Evolutionary conservation across 1,139 yeast species (phyloP).

Genomic region (Candida sp.): DNA sequence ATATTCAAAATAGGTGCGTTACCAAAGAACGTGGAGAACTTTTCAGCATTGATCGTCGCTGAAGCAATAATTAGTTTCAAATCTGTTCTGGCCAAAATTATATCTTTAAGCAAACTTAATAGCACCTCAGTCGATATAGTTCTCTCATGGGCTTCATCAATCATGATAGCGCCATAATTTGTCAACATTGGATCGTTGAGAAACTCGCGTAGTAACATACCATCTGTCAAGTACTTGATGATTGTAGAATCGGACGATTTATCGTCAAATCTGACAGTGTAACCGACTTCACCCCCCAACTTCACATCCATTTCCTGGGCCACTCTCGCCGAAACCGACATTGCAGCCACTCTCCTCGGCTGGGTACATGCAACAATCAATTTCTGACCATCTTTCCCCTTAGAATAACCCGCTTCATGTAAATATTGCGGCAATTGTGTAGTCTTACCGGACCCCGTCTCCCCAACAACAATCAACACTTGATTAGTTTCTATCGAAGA

Average conservation of each 20-base stretch:
- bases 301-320: constrained; percentile 77
- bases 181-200: constrained; percentile 69
- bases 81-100: constrained; percentile 60
- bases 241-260: constrained; percentile 58
- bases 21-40: constrained; percentile 76
- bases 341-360: constrained; percentile 95
- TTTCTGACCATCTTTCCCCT: constrained; percentile 23
- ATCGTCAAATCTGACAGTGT: constrained; percentile 85
- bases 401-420: constrained; percentile 75
- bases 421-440: constrained; percentile 92
- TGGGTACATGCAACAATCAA: constrained; percentile 85
- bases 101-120: constrained; percentile 75
- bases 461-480: constrained; percentile 88
- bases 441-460: constrained; percentile 97
- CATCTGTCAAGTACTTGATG: constrained; percentile 90
- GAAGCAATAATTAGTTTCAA: constrained; percentile 79
- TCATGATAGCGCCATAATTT: constrained; percentile 77
- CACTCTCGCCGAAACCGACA: constrained; percentile 88
- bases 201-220: constrained; percentile 87
- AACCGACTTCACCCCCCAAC: constrained; percentile 83
- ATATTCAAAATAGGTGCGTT: constrained; percentile 82
- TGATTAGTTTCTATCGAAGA: constrained; percentile 62
- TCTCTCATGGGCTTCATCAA: constrained; percentile 97
- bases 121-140: constrained; percentile 91
- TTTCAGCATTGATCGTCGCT: constrained; percentile 90